These are phyloP conservation scores for Diversispora epigaea DNA, from an alignment of 192 early-diverging fungal genomes.

Conservation along the genomic window DNA sequence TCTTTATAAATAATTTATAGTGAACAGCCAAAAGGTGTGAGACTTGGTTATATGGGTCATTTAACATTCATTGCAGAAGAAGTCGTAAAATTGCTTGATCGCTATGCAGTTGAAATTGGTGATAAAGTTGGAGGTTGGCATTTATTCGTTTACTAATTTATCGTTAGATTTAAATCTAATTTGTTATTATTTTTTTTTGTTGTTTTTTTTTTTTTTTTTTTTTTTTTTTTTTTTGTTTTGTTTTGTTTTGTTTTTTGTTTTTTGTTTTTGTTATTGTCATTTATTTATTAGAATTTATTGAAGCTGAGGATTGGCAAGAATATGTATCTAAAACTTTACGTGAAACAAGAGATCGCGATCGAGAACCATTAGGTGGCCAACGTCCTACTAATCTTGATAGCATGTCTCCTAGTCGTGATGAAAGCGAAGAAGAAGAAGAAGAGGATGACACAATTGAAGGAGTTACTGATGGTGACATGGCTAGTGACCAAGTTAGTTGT, in stretches of 20 bases:
- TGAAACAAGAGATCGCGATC: constrained; percentile 47
- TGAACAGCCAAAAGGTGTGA: constrained; percentile 81
- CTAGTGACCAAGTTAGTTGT: constrained; percentile 62
- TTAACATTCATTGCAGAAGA: constrained; percentile 97
- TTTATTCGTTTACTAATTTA: background rate
- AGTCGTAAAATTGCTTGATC: constrained; percentile 84
- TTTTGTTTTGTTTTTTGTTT: background rate
- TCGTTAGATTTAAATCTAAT: too few species aligned
- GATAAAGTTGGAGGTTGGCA: constrained; percentile 31
- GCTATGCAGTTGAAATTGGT: constrained; percentile 36
- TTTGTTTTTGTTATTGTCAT: constrained; percentile 5
- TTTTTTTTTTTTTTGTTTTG: too few species aligned
- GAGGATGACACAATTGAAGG: constrained; percentile 56
- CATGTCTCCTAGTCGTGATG: constrained; percentile 38
- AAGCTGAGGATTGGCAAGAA: constrained; percentile 54
- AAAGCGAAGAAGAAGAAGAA: constrained; percentile 55
- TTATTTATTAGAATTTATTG: constrained; percentile 42
- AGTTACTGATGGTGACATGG: constrained; percentile 59
- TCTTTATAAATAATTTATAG: constrained; percentile 36
- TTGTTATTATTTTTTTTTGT: too few species aligned
- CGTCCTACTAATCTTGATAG: constrained; percentile 51
- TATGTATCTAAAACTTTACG: constrained; percentile 52
- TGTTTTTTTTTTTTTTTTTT: too few species aligned
- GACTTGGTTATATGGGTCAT: constrained; percentile 98
- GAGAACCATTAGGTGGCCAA: constrained; percentile 48